Evolutionary conservation across 2,329 filamentous ascomycete genomes (phyloP), one percentile per base, ranked within the genome.

Genomic region (Diaporthe citriasiana): DNA sequence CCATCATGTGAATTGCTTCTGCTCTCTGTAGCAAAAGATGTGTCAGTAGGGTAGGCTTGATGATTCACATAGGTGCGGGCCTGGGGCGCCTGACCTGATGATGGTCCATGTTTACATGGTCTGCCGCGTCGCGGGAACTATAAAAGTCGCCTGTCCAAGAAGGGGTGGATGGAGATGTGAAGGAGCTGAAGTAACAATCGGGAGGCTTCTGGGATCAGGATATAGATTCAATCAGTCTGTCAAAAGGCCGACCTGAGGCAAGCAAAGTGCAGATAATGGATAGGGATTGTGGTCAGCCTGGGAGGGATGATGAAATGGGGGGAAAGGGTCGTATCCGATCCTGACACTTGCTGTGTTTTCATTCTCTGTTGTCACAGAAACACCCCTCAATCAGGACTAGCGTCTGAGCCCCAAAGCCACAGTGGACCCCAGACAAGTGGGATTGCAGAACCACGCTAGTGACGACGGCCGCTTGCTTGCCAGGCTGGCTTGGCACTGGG

Each of bases 1-100:
- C 94, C 70, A 95, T 88, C 33, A 87, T 82, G 76, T 89, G 87
- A 47, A 89, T 83, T 38, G 82, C 82, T 74, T 85, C 82, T 73
- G 82, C 80, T 73, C 84, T 85, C 88, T 90, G 66, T 15, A 42
- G 19, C 2, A 55, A 50, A 50, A 25, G 13, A 27, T 0, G 59
- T 19, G 68, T 73, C 53, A 70, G 73, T 53, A 70, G 33, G 27
- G 22, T 8, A 60, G 33, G 19, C 35, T 19, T 33, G 55, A 19
- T 30, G 25, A 19, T 12, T 25, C 27, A 33, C 50, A 65, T 53
- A 51, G 69, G 22, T 25, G 4, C 40, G 38, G 68, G 70, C 78
- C 35, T 79, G 85, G 22, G 22, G 33, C 15, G 69, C 56, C 69
- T 71, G 56, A 71, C 85, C 82, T 84, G 80, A 70, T 82, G 81